Evolutionary conservation across 192 early-diverging fungal species (phyloP), one percentile per base, ranked within the genome.

Genomic region (Oehlia diaphana): DNA sequence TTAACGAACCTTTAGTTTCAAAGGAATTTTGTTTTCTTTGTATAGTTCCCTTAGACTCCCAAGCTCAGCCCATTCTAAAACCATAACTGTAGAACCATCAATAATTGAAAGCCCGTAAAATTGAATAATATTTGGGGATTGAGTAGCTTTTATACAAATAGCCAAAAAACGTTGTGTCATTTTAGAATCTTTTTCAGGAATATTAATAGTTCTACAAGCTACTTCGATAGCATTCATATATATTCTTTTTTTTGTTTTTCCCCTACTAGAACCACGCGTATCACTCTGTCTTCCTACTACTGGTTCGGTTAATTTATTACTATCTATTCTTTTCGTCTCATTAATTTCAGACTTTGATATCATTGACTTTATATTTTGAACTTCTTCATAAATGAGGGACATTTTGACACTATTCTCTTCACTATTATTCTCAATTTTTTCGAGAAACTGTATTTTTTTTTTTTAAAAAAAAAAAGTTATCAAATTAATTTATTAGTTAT

Each of bases 61-160:
- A 21, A 35, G 26, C 26, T 79, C 67, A 0, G 77, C 68, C 77
- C 77, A 79, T 37, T 79, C 77, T n/a, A 70, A 39, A 62, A 79
- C 50, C 67, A 61, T 69, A 13, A 71, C 31, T 14, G 19, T 35
- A 16, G 8, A 1, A 44, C 44, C 44, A 61, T 71, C 35, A 16
- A 79, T 23, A 0, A 1, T 8, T 10, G 77, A 71, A 61, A 71
- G 28, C 2, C 77, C 77, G 61, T 71, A 61, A 42, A 79, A 79
- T 61, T 44, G 23, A 14, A 79, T 53, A 23, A 71, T 71, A 62
- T 62, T 50, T 71, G 23, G n/a, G 44, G 47, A 28, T 23, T 79
- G 49, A 8, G 35, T 19, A 42, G 70, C 21, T 62, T 53, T 71
- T 37, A 35, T 58, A 9, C 63, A n/a, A 16, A 79, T 61, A n/a